phyloP scores from a whole-genome alignment of 176 grass and related monocot species.

The barley (Hordeum vulgare) region DNA sequence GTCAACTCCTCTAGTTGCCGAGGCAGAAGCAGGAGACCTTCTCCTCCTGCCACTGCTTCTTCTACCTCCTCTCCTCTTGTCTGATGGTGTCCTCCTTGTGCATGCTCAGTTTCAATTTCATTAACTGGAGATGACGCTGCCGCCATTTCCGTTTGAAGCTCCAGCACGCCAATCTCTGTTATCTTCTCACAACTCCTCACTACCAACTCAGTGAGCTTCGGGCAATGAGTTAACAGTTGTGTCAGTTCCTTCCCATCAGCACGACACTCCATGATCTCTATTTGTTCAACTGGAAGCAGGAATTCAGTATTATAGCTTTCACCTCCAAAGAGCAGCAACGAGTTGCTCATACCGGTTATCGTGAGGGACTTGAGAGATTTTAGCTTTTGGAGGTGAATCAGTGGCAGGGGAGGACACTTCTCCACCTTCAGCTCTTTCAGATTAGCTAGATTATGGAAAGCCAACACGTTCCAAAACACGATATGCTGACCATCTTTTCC shows the following conservation, averaged over 20 bases:
- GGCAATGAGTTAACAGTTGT: not conserved
- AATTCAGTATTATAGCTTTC: not conserved
- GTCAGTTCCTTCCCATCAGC: not conserved
- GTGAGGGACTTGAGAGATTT: fast-evolving
- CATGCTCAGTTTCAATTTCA: not conserved
- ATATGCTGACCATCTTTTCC: fast-evolving
- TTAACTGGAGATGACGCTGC: no score
- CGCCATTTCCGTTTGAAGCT: not conserved
- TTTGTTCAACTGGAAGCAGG: fast-evolving
- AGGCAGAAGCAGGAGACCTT: not conserved
- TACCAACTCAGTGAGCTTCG: fast-evolving
- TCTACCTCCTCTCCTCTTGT: not conserved
- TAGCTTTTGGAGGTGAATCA: not conserved
- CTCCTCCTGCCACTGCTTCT: not conserved
- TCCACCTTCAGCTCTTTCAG: fast-evolving
- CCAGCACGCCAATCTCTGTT: not conserved
- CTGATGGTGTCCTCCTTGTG: no score
- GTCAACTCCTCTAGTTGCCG: fast-evolving
- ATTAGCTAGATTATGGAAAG: not conserved
- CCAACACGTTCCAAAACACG: not conserved
- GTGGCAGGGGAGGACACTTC: fast-evolving
- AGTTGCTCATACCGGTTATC: fast-evolving
- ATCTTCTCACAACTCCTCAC: fast-evolving
- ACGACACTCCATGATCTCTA: fast-evolving
- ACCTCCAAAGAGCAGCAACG: not conserved